These are phyloP conservation scores for Immersiella caudata DNA, from an alignment of 495 filamentous ascomycete genomes.

Conservation along the genomic window DNA sequence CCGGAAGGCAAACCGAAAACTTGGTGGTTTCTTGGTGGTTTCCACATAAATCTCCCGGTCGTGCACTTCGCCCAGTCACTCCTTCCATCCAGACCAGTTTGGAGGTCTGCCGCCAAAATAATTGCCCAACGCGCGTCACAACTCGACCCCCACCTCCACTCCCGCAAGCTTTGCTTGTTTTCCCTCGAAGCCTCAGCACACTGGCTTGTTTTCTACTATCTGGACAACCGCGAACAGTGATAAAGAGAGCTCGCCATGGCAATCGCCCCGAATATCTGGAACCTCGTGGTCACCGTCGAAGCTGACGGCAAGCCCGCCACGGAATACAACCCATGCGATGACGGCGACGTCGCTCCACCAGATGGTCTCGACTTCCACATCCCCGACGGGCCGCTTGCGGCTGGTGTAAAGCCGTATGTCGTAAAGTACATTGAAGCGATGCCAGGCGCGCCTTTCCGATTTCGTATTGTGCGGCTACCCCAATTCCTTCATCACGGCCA, in stretches of 20 bases:
- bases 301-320: slow-evolving; percentile 27
- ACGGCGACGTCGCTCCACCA: slow-evolving; percentile 12
- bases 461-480: background rate
- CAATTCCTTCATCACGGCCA: background rate
- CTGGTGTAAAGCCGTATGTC: background rate
- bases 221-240: too few relatives aligned
- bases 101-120: too few relatives aligned
- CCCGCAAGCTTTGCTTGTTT: too few relatives aligned
- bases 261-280: slow-evolving; percentile 33
- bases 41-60: too few relatives aligned
- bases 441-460: slow-evolving; percentile 14
- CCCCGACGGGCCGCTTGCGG: background rate
- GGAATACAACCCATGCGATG: slow-evolving; percentile 39
- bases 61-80: too few relatives aligned
- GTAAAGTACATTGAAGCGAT: slow-evolving; percentile 30
- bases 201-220: too few relatives aligned
- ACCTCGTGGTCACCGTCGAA: slow-evolving; percentile 34
- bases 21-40: too few relatives aligned
- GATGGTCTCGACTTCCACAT: background rate
- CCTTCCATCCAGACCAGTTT: too few relatives aligned
- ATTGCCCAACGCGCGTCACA: too few relatives aligned
- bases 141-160: too few relatives aligned
- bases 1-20: too few relatives aligned
- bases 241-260: slow-evolving; percentile 33
- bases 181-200: too few relatives aligned